Conservation (phyloP, 495 filamentous ascomycete species). For the Penicillium argentinense region DNA sequence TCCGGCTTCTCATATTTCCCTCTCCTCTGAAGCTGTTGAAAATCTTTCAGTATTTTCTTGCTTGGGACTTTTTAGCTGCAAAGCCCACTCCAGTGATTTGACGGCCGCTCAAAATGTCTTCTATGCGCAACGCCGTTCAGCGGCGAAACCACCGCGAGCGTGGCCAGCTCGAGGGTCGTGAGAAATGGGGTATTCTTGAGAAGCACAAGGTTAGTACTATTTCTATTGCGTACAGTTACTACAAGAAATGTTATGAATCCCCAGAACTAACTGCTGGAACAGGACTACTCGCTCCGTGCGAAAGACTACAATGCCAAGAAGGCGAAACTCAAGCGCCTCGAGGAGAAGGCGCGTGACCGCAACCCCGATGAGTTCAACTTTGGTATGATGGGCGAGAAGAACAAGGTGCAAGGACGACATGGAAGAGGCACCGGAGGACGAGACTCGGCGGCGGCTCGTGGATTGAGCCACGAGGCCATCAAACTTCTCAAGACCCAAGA, state of each 20-base stretch:
- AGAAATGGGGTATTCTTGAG: conserved; percentile 81
- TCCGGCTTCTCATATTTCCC: background rate
- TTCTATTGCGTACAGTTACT: background rate
- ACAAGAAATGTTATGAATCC: background rate
- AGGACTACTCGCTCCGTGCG: conserved; percentile 92
- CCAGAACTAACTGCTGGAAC: conserved; percentile 18
- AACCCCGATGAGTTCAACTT: conserved; percentile 98
- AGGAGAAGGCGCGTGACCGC: conserved; percentile 76
- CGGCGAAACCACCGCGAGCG: conserved; percentile 81
- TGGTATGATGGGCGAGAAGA: conserved; percentile 70
- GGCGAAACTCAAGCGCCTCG: conserved; percentile 70
- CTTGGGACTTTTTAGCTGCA: conserved; percentile 3
- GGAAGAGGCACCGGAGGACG: conserved; percentile 45
- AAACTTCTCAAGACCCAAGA: conserved; percentile 96
- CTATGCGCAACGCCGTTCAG: conserved; percentile 78
- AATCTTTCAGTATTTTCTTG: conserved; percentile 1
- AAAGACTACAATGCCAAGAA: conserved; percentile 87
- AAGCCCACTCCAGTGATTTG: background rate
- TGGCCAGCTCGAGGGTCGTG: conserved; percentile 77
- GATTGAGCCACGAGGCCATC: conserved; percentile 66
- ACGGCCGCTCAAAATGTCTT: conserved; percentile 60
- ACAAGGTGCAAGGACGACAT: conserved; percentile 57
- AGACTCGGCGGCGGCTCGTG: conserved; percentile 34
- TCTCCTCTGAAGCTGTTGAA: background rate
- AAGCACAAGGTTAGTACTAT: conserved; percentile 69